Percentiles rank a stretch among this genome's conserved stretches.
phyloP scores from a whole-genome alignment of 2,329 filamentous ascomycete genomes.

The Xylaria sp. region DNA sequence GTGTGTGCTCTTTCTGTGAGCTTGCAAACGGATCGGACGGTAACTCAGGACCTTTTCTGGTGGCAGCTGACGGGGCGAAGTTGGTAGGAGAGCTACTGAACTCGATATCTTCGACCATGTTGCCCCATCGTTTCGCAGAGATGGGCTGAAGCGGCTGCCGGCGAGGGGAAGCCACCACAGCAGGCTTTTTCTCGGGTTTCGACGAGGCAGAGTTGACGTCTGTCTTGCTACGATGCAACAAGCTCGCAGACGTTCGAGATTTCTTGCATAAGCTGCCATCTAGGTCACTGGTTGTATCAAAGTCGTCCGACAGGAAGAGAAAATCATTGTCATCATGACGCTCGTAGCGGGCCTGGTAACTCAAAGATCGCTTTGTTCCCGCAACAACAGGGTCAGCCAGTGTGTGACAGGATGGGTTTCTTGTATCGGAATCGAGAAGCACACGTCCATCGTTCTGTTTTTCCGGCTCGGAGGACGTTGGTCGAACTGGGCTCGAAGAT shows the following conservation, averaged over 20 bases:
- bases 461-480: constrained; percentile 17
- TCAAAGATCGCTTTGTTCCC: constrained; percentile 37
- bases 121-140: constrained; percentile 40
- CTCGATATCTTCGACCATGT: constrained; percentile 46
- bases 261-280: constrained; percentile 46
- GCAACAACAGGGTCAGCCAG: constrained; percentile 5
- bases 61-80: background rate
- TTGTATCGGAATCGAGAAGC: constrained; percentile 31
- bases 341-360: constrained; percentile 19
- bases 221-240: constrained; percentile 16
- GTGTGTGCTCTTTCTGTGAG: constrained; percentile 34
- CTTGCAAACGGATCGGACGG: constrained; percentile 43
- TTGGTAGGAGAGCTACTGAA: constrained; percentile 45
- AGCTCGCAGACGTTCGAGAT: constrained; percentile 33
- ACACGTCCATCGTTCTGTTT: constrained; percentile 16
- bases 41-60: constrained; percentile 21
- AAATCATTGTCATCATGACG: constrained; percentile 43
- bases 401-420: constrained; percentile 19
- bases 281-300: constrained; percentile 54
- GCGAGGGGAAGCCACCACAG: constrained; percentile 25
- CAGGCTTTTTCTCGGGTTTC: constrained; percentile 34
- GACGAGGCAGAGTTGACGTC: constrained; percentile 9
- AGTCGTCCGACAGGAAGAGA: constrained; percentile 55
- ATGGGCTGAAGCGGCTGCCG: constrained; percentile 28
- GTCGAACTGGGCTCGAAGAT: constrained; percentile 47